Base-by-base conservation (phyloP, 352 stramenopile species). In the Phytophthora multivora region DNA sequence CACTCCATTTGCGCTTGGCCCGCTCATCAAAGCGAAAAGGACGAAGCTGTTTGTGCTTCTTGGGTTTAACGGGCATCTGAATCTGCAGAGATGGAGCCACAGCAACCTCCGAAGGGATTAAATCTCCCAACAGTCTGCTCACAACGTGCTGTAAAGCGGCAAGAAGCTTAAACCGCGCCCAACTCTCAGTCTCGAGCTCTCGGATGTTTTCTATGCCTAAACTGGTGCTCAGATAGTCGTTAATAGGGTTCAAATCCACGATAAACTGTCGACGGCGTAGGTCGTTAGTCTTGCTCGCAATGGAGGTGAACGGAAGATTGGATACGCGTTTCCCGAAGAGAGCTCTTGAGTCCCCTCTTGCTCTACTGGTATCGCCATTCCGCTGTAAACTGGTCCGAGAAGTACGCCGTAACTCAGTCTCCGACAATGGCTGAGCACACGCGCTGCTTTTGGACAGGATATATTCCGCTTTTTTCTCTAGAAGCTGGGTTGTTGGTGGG, bases 101-200 rank as follows among this genome's bases (percentile, higher is more conserved):
- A 19, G 13, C 35, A 42, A 40, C 30, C 12, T 62, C 56, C 11
- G 56, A 23, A 21, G 56, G 41, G 3, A 62, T 19, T 6, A 71
- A 25, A 0, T 31, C 5, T 2, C 51, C 7, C 4, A 71, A 57
- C 7, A 66, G 18, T 5, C 48, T 66, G 11, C 3, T 38, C 0
- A 83, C 60, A 0, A 51, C 54, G 51, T 79, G 66, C 15, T 77
- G 48, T 2, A 86, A 54, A 18, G 67, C 51, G 2, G 69, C 63
- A 3, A 82, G 76, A 7, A 79, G 55, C 33, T 80, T 75, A 51
- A 77, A 86, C 12, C 77, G 59, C 8, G 70, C 68, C 81, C 81
- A 90, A 51, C 81, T 89, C 47, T 90, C 79, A 10, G 76, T 63
- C 51, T 89, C 79, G 56, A 89, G 74, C 16, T 73, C 53, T 4